Evolutionary conservation across 2,329 filamentous ascomycete genomes (phyloP).

Genomic region (Penicillium crustosum): DNA sequence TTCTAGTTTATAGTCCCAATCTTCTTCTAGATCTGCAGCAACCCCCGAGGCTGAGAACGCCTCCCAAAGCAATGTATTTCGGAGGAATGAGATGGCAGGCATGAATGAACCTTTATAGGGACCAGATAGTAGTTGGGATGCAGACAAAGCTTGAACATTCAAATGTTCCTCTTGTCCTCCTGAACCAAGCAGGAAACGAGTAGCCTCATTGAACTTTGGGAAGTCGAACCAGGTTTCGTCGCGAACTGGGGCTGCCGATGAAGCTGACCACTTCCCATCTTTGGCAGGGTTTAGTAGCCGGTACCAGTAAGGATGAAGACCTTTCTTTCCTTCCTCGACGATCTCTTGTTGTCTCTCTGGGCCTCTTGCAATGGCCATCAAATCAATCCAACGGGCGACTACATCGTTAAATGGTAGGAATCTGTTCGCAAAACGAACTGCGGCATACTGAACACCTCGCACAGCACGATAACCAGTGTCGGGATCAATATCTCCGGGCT

Average conservation of each 20-base stretch:
- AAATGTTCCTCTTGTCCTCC: slow-evolving; percentile 18
- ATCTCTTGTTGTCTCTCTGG: slow-evolving; percentile 74
- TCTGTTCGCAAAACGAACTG: slow-evolving; percentile 84
- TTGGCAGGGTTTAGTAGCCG: slow-evolving; percentile 58
- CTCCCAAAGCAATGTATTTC: slow-evolving; percentile 60
- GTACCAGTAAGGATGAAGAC: slow-evolving; percentile 77
- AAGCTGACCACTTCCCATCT: slow-evolving; percentile 39
- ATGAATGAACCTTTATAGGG: slow-evolving; percentile 57
- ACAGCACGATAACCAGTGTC: slow-evolving; percentile 49
- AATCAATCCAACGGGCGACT: slow-evolving; percentile 80
- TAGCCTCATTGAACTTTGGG: slow-evolving; percentile 39
- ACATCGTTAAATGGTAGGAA: slow-evolving; percentile 79
- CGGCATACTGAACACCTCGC: slow-evolving; percentile 77
- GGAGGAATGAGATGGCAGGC: slow-evolving; percentile 68
- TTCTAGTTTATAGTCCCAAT: slow-evolving; percentile 82
- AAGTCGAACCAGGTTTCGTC: slow-evolving; percentile 44
- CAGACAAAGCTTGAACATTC: slow-evolving; percentile 40
- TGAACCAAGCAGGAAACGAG: slow-evolving; percentile 34
- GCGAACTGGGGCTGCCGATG: slow-evolving; percentile 57
- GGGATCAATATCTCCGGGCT: slow-evolving; percentile 40
- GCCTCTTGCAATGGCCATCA: slow-evolving; percentile 69
- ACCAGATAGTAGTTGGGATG: slow-evolving; percentile 28
- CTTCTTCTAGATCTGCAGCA: slow-evolving; percentile 63
- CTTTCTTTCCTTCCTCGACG: slow-evolving; percentile 83
- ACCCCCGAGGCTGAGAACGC: slow-evolving; percentile 51